These are phyloP conservation scores for Chaetomium cochliodes DNA, from an alignment of 495 filamentous ascomycete genomes.

Conservation along the genomic window DNA sequence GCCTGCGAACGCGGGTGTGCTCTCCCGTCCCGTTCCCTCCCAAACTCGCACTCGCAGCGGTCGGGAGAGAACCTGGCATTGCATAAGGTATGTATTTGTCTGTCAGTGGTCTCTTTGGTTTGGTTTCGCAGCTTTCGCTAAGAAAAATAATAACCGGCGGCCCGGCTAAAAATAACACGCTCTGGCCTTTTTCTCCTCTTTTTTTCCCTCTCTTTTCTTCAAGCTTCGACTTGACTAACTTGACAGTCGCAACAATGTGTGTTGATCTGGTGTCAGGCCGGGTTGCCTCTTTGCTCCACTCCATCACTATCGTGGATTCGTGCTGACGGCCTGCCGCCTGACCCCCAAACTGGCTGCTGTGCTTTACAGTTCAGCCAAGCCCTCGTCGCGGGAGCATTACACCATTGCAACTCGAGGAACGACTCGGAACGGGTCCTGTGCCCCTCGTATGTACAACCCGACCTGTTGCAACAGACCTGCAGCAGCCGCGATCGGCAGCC, in stretches of 20 bases:
- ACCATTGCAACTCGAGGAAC: slow-evolving; percentile 5
- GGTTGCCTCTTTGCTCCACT: not conserved
- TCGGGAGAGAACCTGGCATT: no score
- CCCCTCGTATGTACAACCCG: slow-evolving; percentile 2
- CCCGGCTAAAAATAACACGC: no score
- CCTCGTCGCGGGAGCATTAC: slow-evolving; percentile 10
- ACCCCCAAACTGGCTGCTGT: slow-evolving; percentile 1
- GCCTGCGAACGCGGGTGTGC: not conserved
- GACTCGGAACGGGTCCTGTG: slow-evolving; percentile 13
- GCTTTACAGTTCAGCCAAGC: not conserved
- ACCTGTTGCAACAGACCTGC: slow-evolving; percentile 16
- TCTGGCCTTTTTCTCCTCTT: no score
- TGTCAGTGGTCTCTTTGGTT: no score
- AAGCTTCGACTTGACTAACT: not conserved
- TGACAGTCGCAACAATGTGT: no score
- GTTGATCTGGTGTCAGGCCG: no score
- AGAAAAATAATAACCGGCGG: no score
- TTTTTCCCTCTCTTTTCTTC: no score
- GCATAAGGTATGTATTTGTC: no score
- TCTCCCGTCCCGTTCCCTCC: not conserved
- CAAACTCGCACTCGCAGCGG: no score
- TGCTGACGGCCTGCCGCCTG: not conserved
- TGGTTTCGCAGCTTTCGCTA: no score
- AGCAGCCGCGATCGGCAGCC: slow-evolving; percentile 12
- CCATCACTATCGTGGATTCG: not conserved